Evolutionary conservation across 2,329 filamentous ascomycete genomes (phyloP).

Genomic region (Diaporthe nobilis): DNA sequence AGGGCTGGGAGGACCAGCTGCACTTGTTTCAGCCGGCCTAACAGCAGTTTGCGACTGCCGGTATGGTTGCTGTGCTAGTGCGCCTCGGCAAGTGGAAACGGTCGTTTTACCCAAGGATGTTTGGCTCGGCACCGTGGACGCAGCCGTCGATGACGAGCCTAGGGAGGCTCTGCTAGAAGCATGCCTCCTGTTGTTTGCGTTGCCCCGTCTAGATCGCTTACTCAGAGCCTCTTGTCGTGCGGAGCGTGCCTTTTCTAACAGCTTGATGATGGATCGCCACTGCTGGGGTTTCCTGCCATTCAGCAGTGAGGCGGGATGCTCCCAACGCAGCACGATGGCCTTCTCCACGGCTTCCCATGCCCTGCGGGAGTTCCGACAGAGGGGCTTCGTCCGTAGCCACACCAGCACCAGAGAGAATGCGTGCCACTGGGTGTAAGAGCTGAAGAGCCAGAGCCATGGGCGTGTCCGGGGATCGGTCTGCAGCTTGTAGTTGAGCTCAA

Average conservation of each 20-base stretch:
- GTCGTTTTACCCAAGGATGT: neutral
- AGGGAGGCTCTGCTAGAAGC: neutral
- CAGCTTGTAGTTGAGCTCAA: slow-evolving; percentile 13
- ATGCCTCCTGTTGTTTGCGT: neutral
- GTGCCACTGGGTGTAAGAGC: slow-evolving; percentile 25
- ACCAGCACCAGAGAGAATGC: slow-evolving; percentile 8
- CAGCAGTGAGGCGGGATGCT: neutral
- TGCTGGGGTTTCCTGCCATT: slow-evolving; percentile 18
- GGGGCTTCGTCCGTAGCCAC: neutral
- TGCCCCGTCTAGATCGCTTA: neutral
- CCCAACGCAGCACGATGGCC: neutral
- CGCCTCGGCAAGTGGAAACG: neutral
- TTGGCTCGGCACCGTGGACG: neutral
- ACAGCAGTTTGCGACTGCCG: neutral
- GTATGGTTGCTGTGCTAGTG: neutral
- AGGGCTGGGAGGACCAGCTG: neutral
- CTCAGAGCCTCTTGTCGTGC: neutral
- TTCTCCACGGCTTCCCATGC: slow-evolving; percentile 14
- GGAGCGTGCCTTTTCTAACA: neutral
- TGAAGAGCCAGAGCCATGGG: slow-evolving; percentile 23
- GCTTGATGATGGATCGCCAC: neutral
- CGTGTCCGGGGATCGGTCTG: slow-evolving; percentile 1
- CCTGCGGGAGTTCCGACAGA: neutral
- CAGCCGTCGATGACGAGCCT: neutral
- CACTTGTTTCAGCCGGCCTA: no score